These are phyloP conservation scores for Trichosporon ovoides DNA, from an alignment of 1,284 basidiomycete species.

Conservation along the genomic window DNA sequence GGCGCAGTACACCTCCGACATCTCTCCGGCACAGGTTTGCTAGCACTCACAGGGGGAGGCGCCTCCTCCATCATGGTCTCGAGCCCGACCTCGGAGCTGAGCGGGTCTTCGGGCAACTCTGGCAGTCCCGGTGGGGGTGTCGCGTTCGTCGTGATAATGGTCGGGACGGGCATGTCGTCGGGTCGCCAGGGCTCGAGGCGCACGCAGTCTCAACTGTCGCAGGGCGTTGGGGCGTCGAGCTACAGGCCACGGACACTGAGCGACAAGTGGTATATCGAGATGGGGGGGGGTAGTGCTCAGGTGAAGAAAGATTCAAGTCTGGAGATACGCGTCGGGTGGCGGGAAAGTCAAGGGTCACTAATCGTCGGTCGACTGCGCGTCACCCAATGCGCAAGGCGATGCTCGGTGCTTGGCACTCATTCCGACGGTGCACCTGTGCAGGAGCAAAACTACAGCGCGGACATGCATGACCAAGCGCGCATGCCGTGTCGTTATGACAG, in stretches of 20 bases:
- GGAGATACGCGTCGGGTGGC: background rate
- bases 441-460: background rate
- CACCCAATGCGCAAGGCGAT: background rate
- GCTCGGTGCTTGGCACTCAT: background rate
- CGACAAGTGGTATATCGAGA: too few species aligned
- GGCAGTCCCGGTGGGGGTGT: slow-evolving; percentile 14
- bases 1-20: background rate
- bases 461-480: background rate
- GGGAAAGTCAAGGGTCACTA: background rate
- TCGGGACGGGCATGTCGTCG: slow-evolving; percentile 13
- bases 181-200: slow-evolving; percentile 24
- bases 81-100: slow-evolving; percentile 27
- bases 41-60: slow-evolving; percentile 20
- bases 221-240: too few species aligned
- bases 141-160: slow-evolving; percentile 18
- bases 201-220: slow-evolving; percentile 12
- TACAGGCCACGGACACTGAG: too few species aligned
- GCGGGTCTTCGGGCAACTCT: slow-evolving; percentile 10
- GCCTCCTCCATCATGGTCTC: slow-evolving; percentile 32
- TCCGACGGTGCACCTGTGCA: too few species aligned
- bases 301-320: too few species aligned
- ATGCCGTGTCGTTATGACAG: background rate
- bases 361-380: background rate
- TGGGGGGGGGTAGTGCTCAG: too few species aligned
- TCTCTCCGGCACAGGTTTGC: background rate